phyloP scores from a whole-genome alignment of 768 basidiomycete genomes.

The Wakefieldia striispora region DNA sequence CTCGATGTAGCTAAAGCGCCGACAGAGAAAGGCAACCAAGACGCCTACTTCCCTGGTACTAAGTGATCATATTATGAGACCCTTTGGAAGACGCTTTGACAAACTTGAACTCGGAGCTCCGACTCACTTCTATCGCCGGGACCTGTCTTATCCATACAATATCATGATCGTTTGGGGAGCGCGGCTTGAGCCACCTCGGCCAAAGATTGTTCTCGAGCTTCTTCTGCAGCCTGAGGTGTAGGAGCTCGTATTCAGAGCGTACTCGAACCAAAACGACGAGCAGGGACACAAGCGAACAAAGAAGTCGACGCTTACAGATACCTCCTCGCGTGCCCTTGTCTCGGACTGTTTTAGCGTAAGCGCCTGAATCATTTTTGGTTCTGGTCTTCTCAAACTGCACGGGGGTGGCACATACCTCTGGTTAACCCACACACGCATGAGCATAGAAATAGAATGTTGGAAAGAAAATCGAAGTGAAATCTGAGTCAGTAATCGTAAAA shows the following conservation, averaged over 20 bases:
- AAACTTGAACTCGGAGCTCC: no score
- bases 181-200: slow-evolving; percentile 31
- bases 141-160: no score
- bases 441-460: background rate
- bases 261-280: background rate
- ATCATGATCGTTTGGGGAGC: slow-evolving; percentile 5
- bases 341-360: slow-evolving; percentile 24
- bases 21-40: no score
- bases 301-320: slow-evolving; percentile 9
- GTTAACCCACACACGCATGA: no score
- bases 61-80: no score
- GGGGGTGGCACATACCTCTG: slow-evolving; percentile 20
- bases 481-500: background rate
- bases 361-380: slow-evolving; percentile 10
- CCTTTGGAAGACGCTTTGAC: no score
- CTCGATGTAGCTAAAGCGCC: no score
- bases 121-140: no score
- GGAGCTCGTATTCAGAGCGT: background rate
- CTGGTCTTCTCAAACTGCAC: background rate
- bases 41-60: no score
- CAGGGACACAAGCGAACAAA: background rate
- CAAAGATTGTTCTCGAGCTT: slow-evolving; percentile 29
- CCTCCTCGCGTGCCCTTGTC: slow-evolving; percentile 13
- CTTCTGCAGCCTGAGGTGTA: slow-evolving; percentile 20
- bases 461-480: background rate